A percentile compares a stretch with the other conserved stretches of the same genome.
phyloP scores from a whole-genome alignment of 805 yeast species.

The Candida peoriensis region DNA sequence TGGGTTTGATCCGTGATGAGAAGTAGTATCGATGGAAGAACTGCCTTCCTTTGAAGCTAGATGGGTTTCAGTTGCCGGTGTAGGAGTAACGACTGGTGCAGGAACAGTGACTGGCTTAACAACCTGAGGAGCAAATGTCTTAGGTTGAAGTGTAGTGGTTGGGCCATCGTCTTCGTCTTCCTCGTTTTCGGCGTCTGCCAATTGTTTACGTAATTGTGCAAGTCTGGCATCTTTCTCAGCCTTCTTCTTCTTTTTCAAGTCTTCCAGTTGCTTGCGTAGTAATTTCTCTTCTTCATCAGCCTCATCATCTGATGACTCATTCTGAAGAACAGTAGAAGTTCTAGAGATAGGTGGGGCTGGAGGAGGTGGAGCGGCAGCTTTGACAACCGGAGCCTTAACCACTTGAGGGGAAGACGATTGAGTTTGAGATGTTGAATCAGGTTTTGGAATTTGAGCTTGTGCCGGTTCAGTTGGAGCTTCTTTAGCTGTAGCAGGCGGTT shows the following conservation, averaged over 20 bases:
- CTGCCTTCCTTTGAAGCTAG: neutral
- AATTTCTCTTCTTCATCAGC: constrained; percentile 46
- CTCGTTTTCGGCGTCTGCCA: constrained; percentile 47
- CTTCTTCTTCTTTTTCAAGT: constrained; percentile 45
- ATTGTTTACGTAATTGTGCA: constrained; percentile 53
- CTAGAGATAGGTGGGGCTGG: constrained; percentile 14
- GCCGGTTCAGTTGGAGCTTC: constrained; percentile 2
- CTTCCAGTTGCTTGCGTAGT: constrained; percentile 35
- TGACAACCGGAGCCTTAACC: constrained; percentile 3
- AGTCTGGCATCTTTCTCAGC: constrained; percentile 56
- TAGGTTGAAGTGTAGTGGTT: constrained; percentile 8
- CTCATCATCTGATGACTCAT: constrained; percentile 31
- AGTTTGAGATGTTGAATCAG: too few relatives aligned
- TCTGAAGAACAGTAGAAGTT: neutral
- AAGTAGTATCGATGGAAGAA: constrained; percentile 1
- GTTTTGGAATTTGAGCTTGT: constrained; percentile 7
- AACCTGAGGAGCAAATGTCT: constrained; percentile 18
- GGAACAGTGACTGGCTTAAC: constrained; percentile 11
- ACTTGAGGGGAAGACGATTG: too few relatives aligned
- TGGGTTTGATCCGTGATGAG: constrained; percentile 25
- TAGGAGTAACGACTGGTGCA: constrained; percentile 10
- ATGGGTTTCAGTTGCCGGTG: constrained; percentile 12
- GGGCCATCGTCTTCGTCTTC: constrained; percentile 34
- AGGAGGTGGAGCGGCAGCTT: constrained; percentile 9
- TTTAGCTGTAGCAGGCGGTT: neutral